Evolutionary conservation across 768 basidiomycete genomes (phyloP), one percentile per base, ranked within the genome.

Genomic region (Mycena maculata): DNA sequence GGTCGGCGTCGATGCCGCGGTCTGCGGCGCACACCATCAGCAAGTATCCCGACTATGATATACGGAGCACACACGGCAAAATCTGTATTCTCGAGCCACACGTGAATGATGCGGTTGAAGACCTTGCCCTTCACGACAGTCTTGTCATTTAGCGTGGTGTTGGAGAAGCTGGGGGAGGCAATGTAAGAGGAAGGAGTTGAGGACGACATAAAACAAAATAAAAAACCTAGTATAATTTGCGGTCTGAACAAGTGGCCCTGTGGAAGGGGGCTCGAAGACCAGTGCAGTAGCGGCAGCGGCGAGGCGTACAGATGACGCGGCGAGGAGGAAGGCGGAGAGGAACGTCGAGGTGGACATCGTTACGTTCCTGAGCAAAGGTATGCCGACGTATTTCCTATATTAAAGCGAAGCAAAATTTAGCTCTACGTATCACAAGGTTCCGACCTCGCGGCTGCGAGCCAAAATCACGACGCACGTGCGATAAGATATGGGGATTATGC

Each of bases 71-170:
- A 79, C 60, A 70, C 71, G 11, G 68, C 73, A 64, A 78, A 90
- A 70, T 90, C 84, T n/a, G 86, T 89, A 75, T 90, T 90, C 73
- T 90, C 89, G 38, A 91, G 78, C 86, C 86, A 89, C 55, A 90
- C 87, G 70, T 84, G 74, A 64, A 60, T 39, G 84, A 87, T 80
- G 12, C 85, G 79, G 68, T 85, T 80, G 65, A 85, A 87, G n/a
- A 75, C 77, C 60, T 77, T 76, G 45, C 87, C 86, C 1, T 76
- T 42, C 8, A 87, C 84, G 49, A 77, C 39, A 11, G 78, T 72
- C 1, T 71, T 23, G 67, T 82, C 82, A 38, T 77, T 64, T 48
- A 87, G 78, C 15, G 86, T 84, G 65, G 74, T 73, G 67, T 87
- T 36, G 8, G 33, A 36, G 33, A 36, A 36, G 33, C n/a, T n/a